These are phyloP conservation scores for Skeletonema tropicum DNA, from an alignment of 108 stramenopile genomes.

Conservation along the genomic window DNA sequence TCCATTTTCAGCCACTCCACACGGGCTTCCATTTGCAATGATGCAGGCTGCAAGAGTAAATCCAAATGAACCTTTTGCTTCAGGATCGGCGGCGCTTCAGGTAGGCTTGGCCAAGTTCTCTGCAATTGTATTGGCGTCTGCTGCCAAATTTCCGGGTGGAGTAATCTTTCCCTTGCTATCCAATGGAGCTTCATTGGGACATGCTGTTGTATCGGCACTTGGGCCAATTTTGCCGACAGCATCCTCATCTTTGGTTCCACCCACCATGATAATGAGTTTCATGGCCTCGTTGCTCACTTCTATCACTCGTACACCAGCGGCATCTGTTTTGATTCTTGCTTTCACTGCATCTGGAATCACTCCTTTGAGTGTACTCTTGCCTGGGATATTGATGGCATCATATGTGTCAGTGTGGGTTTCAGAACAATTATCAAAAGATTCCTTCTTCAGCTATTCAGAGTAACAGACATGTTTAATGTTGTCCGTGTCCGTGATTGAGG, in stretches of 20 bases:
- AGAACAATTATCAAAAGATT: slow-evolving; percentile 48
- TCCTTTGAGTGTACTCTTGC: slow-evolving; percentile 58
- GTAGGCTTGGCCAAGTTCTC: slow-evolving; percentile 65
- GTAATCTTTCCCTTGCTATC: slow-evolving; percentile 51
- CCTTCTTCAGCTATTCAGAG: slow-evolving; percentile 57
- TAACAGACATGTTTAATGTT: not conserved
- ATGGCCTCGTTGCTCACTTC: slow-evolving; percentile 70
- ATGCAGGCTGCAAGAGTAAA: slow-evolving; percentile 47
- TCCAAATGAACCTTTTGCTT: slow-evolving; percentile 50
- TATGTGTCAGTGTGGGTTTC: slow-evolving; percentile 61
- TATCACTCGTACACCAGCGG: slow-evolving; percentile 67
- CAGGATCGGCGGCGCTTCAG: slow-evolving; percentile 46
- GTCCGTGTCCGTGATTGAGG: too few species aligned
- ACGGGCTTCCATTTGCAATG: slow-evolving; percentile 50
- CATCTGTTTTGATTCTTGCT: slow-evolving; percentile 62
- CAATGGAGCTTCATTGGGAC: slow-evolving; percentile 39
- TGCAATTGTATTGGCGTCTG: slow-evolving; percentile 58
- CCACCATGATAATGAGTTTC: slow-evolving; percentile 56
- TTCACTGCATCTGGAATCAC: slow-evolving; percentile 59
- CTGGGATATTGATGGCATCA: slow-evolving; percentile 56
- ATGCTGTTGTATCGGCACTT: slow-evolving; percentile 23
- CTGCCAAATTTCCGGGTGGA: slow-evolving; percentile 44
- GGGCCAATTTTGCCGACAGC: slow-evolving; percentile 13
- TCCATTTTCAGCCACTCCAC: slow-evolving; percentile 55
- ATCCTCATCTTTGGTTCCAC: slow-evolving; percentile 26